These are phyloP conservation scores for Neonothopanus nambi DNA, from an alignment of 1,284 basidiomycete genomes.

Conservation along the genomic window DNA sequence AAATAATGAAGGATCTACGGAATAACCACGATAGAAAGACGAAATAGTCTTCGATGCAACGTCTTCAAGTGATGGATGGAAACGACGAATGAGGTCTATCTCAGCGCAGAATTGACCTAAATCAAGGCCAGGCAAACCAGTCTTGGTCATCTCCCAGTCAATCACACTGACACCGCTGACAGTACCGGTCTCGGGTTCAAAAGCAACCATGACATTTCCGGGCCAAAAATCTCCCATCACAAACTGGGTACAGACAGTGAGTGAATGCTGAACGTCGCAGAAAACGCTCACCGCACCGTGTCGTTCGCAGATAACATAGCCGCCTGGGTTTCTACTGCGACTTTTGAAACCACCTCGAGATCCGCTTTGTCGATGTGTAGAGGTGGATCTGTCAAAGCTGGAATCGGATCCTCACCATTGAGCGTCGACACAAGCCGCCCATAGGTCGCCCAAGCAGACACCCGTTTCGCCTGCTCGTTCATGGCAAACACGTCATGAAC, in stretches of 20 bases:
- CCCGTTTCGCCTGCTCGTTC: constrained; percentile 41
- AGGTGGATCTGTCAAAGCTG: constrained; percentile 40
- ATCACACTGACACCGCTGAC: constrained; percentile 46
- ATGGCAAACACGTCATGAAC: constrained; percentile 38
- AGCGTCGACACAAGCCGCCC: constrained; percentile 44
- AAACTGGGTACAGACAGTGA: constrained; percentile 26
- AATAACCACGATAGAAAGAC: constrained; percentile 48
- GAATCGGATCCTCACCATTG: constrained; percentile 31
- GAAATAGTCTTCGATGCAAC: constrained; percentile 34
- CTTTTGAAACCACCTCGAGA: constrained; percentile 34
- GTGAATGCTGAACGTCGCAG: neutral
- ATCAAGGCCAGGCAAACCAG: constrained; percentile 52
- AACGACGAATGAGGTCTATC: constrained; percentile 46
- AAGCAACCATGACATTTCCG: constrained; percentile 53
- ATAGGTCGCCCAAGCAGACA: constrained; percentile 36
- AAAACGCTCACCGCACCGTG: constrained; percentile 28
- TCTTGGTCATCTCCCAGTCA: constrained; percentile 61
- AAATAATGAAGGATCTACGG: constrained; percentile 22
- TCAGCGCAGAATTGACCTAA: constrained; percentile 64
- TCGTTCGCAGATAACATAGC: constrained; percentile 37
- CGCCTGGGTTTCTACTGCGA: constrained; percentile 35
- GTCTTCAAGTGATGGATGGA: constrained; percentile 38
- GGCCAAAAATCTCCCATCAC: constrained; percentile 70
- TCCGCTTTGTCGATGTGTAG: constrained; percentile 37
- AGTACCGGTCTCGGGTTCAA: constrained; percentile 24